A percentile compares a stretch with the other conserved stretches of the same genome.
Evolutionary conservation across 352 stramenopile genomes (phyloP).

Genomic region (Phytopythium vexans): DNA sequence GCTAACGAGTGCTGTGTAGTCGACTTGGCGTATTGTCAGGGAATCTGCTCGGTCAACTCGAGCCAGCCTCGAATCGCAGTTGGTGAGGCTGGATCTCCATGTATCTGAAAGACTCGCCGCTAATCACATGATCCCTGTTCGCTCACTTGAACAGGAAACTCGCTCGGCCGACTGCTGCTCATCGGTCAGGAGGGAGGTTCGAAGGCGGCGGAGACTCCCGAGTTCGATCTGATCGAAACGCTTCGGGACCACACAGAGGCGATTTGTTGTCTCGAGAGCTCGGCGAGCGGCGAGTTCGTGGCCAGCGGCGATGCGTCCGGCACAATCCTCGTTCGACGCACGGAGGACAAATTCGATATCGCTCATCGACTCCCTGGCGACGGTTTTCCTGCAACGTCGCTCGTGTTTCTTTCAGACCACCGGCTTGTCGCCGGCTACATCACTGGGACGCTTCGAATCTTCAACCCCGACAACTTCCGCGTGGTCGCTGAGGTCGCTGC

Average conservation of each 20-base stretch:
- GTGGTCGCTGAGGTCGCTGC: conserved; percentile 63
- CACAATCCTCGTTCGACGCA: conserved; percentile 51
- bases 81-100: conserved; percentile 17
- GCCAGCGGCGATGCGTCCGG: conserved; percentile 62
- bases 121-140: background rate
- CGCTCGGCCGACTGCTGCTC: conserved; percentile 53
- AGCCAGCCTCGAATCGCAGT: conserved; percentile 44
- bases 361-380: conserved; percentile 51
- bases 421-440: conserved; percentile 61
- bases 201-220: conserved; percentile 35
- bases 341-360: conserved; percentile 53
- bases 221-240: conserved; percentile 65
- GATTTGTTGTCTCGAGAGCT: conserved; percentile 60
- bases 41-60: conserved; percentile 55
- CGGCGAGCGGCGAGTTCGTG: conserved; percentile 27
- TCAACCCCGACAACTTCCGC: conserved; percentile 40
- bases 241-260: conserved; percentile 47
- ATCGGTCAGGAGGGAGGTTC: conserved; percentile 49
- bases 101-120: background rate
- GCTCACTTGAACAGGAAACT: conserved; percentile 31
- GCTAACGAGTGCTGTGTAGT: conserved; percentile 15
- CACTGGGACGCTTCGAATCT: conserved; percentile 57
- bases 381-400: conserved; percentile 39
- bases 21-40: conserved; percentile 49
- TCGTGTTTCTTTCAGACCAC: conserved; percentile 52